Evolutionary conservation across 305 asterid genomes (phyloP), one percentile per base, ranked within the genome.

Genomic region (Fraxinus platypoda): DNA sequence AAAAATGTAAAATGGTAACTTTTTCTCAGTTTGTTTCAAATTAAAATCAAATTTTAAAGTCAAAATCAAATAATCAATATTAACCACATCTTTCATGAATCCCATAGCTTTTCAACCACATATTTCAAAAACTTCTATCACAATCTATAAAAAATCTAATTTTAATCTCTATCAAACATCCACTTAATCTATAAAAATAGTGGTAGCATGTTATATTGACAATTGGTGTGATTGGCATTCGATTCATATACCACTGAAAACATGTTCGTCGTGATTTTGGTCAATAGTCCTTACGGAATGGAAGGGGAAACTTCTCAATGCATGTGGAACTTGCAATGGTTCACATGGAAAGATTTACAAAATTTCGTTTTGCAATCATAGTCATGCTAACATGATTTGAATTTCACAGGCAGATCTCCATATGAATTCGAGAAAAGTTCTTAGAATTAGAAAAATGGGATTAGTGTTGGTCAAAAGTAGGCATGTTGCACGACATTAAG

Each of bases 301-400:
- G 19, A 46, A 46, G 57, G 57, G 57, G 57, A 13, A 46, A 13
- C 57, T 46, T 46, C 5, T 46, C 19, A 15, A 15, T 46, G 57
- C 57, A 3, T 1, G 19, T 46, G 57, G 83, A 86, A 82, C 79
- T 81, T 77, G 70, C 81, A 73, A 80, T 23, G 41, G 83, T 81
- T 89, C 90, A 89, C 93, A 86, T 90, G 88, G 83, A 84, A 83
- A 85, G 74, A 85, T 87, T 77, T 73, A 79, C 78, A 80, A 59
- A 86, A 78, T 82, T 83, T 78, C 74, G 80, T 70, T 81, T 80
- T 66, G 43, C 83, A 89, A 85, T 83, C 73, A 83, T 75, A 7
- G 68, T 82, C 80, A 76, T 82, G 80, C 73, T 79, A 64, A 74
- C 77, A 30, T 70, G 80, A 77, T 83, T 81, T 7, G 38, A 74